phyloP scores from a whole-genome alignment of 2,329 filamentous ascomycete genomes.

The Microascus cirrosus region DNA sequence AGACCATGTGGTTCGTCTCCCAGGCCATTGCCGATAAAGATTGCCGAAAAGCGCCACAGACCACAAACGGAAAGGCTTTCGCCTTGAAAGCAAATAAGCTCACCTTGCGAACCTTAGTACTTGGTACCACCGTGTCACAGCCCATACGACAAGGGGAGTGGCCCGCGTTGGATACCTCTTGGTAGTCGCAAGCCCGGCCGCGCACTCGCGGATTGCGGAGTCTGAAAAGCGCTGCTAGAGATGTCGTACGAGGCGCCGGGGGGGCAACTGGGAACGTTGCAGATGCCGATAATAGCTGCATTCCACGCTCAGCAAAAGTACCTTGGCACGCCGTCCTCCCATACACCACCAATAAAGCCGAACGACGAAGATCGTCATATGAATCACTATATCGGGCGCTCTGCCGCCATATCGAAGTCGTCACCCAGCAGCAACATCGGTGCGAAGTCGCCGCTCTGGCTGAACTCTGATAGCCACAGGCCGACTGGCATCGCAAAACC shows the following conservation, averaged over 20 bases:
- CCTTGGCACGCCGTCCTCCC: not conserved
- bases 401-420: not conserved
- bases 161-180: no score
- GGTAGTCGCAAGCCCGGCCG: no score
- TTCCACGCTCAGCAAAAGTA: not conserved
- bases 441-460: no score
- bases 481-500: no score
- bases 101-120: not conserved
- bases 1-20: not conserved
- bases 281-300: not conserved
- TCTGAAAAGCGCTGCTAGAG: no score
- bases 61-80: not conserved
- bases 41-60: not conserved
- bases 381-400: conserved; percentile 12
- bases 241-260: no score
- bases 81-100: not conserved
- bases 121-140: not conserved
- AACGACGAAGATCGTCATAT: conserved; percentile 6
- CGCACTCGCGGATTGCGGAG: no score
- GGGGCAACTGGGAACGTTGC: no score
- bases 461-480: no score
- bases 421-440: no score
- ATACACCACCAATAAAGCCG: not conserved
- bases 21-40: not conserved
- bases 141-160: no score